These are phyloP conservation scores for Eimeria maxima DNA, from an alignment of 169 alveolate genomes.

Conservation along the genomic window DNA sequence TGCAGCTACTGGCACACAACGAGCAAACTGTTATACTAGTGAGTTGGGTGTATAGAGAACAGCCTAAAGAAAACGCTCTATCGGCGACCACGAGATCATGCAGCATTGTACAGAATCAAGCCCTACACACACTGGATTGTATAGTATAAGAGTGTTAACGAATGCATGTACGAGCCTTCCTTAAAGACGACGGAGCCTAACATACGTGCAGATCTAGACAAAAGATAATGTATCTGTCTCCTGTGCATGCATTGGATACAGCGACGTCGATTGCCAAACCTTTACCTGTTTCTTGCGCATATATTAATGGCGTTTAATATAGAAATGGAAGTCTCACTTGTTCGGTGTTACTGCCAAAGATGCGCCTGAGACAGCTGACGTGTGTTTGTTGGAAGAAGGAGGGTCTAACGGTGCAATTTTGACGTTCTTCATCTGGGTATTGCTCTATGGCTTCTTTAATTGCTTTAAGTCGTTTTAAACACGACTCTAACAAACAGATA, in stretches of 20 bases:
- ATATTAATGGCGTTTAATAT: not conserved
- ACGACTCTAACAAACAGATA: conserved; percentile 1
- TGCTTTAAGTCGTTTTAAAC: not conserved
- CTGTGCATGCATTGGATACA: no score
- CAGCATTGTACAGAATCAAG: no score
- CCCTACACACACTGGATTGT: not conserved
- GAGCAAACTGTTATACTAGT: no score
- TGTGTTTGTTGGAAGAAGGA: conserved; percentile 63
- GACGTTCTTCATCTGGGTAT: not conserved
- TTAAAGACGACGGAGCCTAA: no score
- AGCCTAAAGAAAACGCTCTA: no score
- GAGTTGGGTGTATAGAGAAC: no score
- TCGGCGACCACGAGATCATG: no score
- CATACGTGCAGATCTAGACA: no score
- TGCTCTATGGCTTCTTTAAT: not conserved
- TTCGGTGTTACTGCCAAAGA: conserved; percentile 60
- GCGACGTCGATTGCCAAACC: no score
- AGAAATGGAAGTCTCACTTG: not conserved
- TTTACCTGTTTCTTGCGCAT: not conserved
- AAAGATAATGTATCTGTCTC: no score
- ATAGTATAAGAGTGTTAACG: not conserved
- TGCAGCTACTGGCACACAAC: not conserved
- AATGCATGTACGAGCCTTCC: not conserved
- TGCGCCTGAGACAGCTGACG: conserved; percentile 1
- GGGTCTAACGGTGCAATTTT: conserved; percentile 24